Evolutionary conservation across 257 asterid species (phyloP).

Genomic region (Solanum chmielewskii): DNA sequence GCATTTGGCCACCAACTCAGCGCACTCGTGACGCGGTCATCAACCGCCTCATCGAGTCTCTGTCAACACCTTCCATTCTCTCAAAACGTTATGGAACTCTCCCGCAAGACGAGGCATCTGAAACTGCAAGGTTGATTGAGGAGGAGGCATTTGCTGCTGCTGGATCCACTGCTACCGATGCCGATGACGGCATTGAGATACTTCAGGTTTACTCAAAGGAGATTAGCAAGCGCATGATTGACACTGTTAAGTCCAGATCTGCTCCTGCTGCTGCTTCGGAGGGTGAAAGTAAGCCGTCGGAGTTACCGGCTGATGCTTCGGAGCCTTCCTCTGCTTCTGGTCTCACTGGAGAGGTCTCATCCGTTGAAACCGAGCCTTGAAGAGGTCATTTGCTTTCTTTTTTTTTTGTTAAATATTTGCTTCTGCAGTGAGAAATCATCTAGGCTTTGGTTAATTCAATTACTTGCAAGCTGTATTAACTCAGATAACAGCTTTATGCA

Average conservation of each 20-base stretch:
- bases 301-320: background rate
- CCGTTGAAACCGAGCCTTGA: conserved; percentile 16
- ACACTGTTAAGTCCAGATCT: conserved; percentile 75
- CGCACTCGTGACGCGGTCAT: conserved; percentile 85
- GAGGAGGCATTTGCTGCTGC: conserved; percentile 56
- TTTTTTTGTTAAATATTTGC: background rate
- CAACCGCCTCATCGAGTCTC: conserved; percentile 64
- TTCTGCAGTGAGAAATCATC: background rate
- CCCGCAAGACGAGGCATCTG: conserved; percentile 62
- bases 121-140: conserved; percentile 48
- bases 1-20: conserved; percentile 86
- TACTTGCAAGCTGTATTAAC: background rate
- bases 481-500: background rate
- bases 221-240: conserved; percentile 76
- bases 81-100: conserved; percentile 82
- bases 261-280: conserved; percentile 11
- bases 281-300: background rate
- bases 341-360: conserved; percentile 35
- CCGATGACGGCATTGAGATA: conserved; percentile 71
- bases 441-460: background rate
- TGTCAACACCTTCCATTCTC: conserved; percentile 60
- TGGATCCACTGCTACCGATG: conserved; percentile 24
- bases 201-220: conserved; percentile 80
- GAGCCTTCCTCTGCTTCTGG: conserved; percentile 45
- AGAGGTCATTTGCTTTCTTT: background rate